Conservation (phyloP, 495 filamentous ascomycete species). For the Paragyromitra xinjiangensis region DNA sequence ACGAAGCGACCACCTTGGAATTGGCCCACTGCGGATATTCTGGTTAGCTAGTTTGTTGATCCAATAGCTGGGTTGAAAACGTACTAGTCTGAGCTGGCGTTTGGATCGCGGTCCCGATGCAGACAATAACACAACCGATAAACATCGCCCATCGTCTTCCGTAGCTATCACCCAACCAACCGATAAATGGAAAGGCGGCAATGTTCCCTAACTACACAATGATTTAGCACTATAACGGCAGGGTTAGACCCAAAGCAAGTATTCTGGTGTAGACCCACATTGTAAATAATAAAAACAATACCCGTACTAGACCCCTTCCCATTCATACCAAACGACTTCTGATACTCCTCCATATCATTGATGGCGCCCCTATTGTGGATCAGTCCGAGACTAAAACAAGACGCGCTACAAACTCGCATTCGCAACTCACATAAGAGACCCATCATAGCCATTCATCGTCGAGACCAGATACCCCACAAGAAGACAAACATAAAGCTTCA, state of each 20-base stretch:
- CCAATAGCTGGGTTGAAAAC: constrained; percentile 46
- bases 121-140: constrained; percentile 71
- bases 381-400: constrained; percentile 4
- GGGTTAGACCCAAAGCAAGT: background rate
- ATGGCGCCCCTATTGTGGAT: constrained; percentile 60
- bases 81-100: constrained; percentile 62
- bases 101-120: constrained; percentile 67
- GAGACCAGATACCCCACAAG: constrained; percentile 62
- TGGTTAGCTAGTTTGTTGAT: background rate
- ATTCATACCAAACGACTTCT: constrained; percentile 54
- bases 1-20: constrained; percentile 55
- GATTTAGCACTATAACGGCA: background rate
- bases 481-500: constrained; percentile 63
- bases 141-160: constrained; percentile 71
- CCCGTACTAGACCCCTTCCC: constrained; percentile 59
- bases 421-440: constrained; percentile 58
- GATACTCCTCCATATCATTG: constrained; percentile 62
- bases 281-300: constrained; percentile 66
- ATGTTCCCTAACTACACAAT: constrained; percentile 59
- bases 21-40: constrained; percentile 36
- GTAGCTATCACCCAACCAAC: constrained; percentile 68
- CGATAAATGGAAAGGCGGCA: constrained; percentile 70
- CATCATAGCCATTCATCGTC: constrained; percentile 65
- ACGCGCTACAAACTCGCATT: background rate
- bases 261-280: constrained; percentile 60